phyloP scores from a whole-genome alignment of 2,329 filamentous ascomycete genomes.

The Capronia coronata region DNA sequence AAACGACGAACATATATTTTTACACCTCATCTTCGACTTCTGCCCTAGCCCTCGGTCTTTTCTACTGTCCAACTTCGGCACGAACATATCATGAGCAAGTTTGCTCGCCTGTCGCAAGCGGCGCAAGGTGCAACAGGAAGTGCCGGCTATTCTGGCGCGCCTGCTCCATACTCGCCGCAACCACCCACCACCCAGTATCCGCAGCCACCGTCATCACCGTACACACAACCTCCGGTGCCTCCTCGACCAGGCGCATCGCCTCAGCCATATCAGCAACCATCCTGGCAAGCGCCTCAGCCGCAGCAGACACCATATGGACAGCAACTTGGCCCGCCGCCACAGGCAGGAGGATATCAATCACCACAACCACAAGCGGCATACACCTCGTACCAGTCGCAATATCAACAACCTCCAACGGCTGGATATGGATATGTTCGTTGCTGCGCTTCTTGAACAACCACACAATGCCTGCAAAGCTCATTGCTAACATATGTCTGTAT shows the following conservation, averaged over 20 bases:
- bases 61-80: neutral
- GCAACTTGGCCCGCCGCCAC: conserved; percentile 31
- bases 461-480: neutral
- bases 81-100: conserved; percentile 27
- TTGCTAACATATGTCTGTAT: conserved; percentile 26
- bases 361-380: conserved; percentile 23
- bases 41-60: neutral
- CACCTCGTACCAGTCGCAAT: conserved; percentile 25
- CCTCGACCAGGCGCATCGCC: conserved; percentile 34
- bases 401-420: conserved; percentile 31
- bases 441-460: conserved; percentile 1
- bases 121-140: conserved; percentile 10
- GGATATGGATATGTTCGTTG: conserved; percentile 34
- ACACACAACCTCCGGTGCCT: conserved; percentile 34
- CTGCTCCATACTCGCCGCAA: conserved; percentile 30
- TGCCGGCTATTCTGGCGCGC: conserved; percentile 14
- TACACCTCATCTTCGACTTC: neutral
- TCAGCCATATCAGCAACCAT: conserved; percentile 36
- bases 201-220: conserved; percentile 27
- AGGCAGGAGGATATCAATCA: conserved; percentile 20
- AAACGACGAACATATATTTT: conserved; percentile 30
- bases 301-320: conserved; percentile 34
- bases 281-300: conserved; percentile 36
- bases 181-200: conserved; percentile 18
- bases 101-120: conserved; percentile 22